Base-by-base conservation (phyloP, 2,329 filamentous ascomycete species). In the Teratosphaeria gauchensis region DNA sequence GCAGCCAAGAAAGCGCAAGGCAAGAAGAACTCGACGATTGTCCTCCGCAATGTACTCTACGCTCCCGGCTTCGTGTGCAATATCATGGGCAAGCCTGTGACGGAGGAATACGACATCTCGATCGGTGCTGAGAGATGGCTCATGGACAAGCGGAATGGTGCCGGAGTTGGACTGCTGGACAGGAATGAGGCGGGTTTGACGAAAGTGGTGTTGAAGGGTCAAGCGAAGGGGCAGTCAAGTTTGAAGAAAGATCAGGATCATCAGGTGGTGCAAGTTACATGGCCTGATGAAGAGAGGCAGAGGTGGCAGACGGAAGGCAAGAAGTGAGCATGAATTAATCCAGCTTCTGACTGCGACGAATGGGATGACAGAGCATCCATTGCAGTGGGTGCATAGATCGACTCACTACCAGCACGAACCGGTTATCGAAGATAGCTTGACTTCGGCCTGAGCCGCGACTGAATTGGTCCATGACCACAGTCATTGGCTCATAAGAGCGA, bases 41-140 rank as follows among this genome's bases (percentile, higher is more conserved):
- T 53, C 1, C 59, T 64, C 6, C 52, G 46, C n/a, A 56, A 63
- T 55, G 64, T 62, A 19, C 57, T 62, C 3, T 64, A 59, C 35
- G 59, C 54, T 48, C 62, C 61, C 11, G 48, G n/a, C 21, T 57
- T 53, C 54, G 21, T 12, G 6, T 59, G 58, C 58, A 64, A 64
- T 32, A 54, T 63, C 2, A 30, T 63, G 14, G 62, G 60, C 30
- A 35, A 58, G 7, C 56, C 60, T 5, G 55, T 63, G 24, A 55
- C 56, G 21, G 42, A 57, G 21, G 61, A 63, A 16, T 62, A 63
- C 30, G 58, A 60, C 51, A 58, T 63, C 9, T 60, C 59, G 21
- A 63, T 63, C 54, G 61, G 61, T 3, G 61, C 56, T 14, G 59
- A 63, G 33, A 53, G 56, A 12, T 58, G 56, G 58, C 51, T 63